Conservation (phyloP, 208 protist species). For the Wallacemonas sp. region DNA sequence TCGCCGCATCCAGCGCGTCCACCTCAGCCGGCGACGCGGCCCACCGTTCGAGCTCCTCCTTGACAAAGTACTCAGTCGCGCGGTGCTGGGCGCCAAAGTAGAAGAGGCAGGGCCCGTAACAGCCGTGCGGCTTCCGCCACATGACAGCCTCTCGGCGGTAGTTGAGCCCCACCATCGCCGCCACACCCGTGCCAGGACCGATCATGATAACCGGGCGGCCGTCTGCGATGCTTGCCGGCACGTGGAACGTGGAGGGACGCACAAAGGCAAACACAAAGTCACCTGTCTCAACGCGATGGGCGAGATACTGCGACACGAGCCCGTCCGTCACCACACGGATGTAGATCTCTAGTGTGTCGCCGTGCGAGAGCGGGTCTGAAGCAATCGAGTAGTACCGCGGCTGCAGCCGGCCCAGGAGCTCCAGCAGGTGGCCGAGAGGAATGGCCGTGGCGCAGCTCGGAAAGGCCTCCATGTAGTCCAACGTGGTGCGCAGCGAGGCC, state of each 20-base stretch:
- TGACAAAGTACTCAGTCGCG: slow-evolving; percentile 64
- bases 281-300: slow-evolving; percentile 30
- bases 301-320: slow-evolving; percentile 78
- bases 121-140: slow-evolving; percentile 30
- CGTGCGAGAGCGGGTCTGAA: slow-evolving; percentile 78
- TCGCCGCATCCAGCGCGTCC: slow-evolving; percentile 24
- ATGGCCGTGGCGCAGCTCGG: slow-evolving; percentile 52
- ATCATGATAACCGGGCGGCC: slow-evolving; percentile 87
- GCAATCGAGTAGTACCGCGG: slow-evolving; percentile 97
- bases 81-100: slow-evolving; percentile 67
- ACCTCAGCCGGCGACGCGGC: slow-evolving; percentile 27
- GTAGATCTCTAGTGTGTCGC: slow-evolving; percentile 66
- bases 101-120: slow-evolving; percentile 52
- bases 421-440: slow-evolving; percentile 70
- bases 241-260: slow-evolving; percentile 84
- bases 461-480: slow-evolving; percentile 79
- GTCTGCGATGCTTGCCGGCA: slow-evolving; percentile 48
- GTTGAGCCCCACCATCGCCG: slow-evolving; percentile 76
- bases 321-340: slow-evolving; percentile 84
- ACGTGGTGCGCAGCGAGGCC: slow-evolving; percentile 39
- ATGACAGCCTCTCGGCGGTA: slow-evolving; percentile 70
- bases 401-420: slow-evolving; percentile 90
- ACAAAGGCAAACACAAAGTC: slow-evolving; percentile 78
- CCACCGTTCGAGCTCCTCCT: slow-evolving; percentile 53
- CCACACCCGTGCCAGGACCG: slow-evolving; percentile 92